Evolutionary conservation across 768 basidiomycete species (phyloP).

Genomic region (Arthromyces matolae): DNA sequence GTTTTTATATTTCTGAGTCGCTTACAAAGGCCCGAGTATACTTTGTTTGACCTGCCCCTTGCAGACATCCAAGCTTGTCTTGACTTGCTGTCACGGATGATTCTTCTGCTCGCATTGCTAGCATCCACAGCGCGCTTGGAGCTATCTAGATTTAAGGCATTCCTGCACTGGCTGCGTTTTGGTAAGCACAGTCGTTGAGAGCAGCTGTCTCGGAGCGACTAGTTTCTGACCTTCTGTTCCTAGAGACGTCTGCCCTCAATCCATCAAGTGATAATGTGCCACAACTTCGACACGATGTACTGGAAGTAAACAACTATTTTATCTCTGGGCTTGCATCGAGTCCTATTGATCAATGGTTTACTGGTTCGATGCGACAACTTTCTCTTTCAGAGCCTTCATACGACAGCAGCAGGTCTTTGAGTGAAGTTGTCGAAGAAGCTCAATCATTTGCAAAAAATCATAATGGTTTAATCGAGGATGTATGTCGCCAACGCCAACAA

Average conservation of each 20-base stretch:
- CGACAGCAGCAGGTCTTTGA: slow-evolving; percentile 29
- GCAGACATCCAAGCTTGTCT: slow-evolving; percentile 52
- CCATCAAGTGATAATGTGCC: slow-evolving; percentile 47
- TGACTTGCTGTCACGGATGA: slow-evolving; percentile 49
- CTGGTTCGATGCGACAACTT: slow-evolving; percentile 56
- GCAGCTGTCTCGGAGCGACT: neutral
- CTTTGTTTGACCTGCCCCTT: slow-evolving; percentile 49
- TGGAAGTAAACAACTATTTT: slow-evolving; percentile 80
- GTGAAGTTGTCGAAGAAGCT: slow-evolving; percentile 44
- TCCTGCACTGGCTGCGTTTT: slow-evolving; percentile 72
- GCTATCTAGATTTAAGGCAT: slow-evolving; percentile 70
- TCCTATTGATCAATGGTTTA: slow-evolving; percentile 78
- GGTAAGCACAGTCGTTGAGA: slow-evolving; percentile 40
- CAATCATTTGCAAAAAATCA: slow-evolving; percentile 45
- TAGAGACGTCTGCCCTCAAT: slow-evolving; percentile 51
- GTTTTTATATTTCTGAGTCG: slow-evolving; percentile 9
- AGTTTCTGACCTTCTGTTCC: slow-evolving; percentile 2
- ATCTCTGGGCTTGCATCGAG: slow-evolving; percentile 65
- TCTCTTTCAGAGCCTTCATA: slow-evolving; percentile 46
- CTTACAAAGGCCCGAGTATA: slow-evolving; percentile 50
- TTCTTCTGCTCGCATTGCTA: slow-evolving; percentile 67
- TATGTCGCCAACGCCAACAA: slow-evolving; percentile 36
- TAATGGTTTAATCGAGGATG: slow-evolving; percentile 49
- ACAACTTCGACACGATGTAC: slow-evolving; percentile 61
- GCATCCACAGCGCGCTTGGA: slow-evolving; percentile 64